phyloP scores from a whole-genome alignment of 1,139 yeast genomes.

The Blastobotrys indianensis region DNA sequence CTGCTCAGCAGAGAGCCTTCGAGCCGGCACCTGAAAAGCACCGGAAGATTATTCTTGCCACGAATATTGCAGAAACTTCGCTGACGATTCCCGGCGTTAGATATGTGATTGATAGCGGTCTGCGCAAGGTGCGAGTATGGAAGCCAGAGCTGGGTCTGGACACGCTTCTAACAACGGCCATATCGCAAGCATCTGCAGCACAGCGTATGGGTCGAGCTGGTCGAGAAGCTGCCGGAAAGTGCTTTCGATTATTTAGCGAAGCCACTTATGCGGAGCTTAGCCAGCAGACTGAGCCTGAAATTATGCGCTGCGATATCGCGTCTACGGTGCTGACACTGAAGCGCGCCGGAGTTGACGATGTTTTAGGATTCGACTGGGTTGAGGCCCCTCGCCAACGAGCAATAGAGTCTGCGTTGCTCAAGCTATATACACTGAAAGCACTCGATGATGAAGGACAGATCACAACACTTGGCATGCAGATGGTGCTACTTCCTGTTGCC shows the following conservation, averaged over 20 bases:
- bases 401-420: conserved; percentile 67
- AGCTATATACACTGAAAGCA: conserved; percentile 74
- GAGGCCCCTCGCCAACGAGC: conserved; percentile 84
- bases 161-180: conserved; percentile 82
- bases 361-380: conserved; percentile 85
- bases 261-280: conserved; percentile 56
- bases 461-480: conserved; percentile 69
- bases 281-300: conserved; percentile 86
- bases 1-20: conserved; percentile 74
- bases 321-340: conserved; percentile 81
- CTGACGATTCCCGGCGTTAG: conserved; percentile 94
- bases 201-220: conserved; percentile 99
- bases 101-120: conserved; percentile 87
- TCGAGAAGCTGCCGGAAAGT: conserved; percentile 89
- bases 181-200: conserved; percentile 89
- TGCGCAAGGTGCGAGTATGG: conserved; percentile 92
- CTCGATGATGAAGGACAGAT: conserved; percentile 69
- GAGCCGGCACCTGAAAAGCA: conserved; percentile 50
- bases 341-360: conserved; percentile 74
- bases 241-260: conserved; percentile 78
- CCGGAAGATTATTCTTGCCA: conserved; percentile 82
- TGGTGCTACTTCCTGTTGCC: conserved; percentile 84
- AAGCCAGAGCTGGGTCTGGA: conserved; percentile 87
- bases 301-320: conserved; percentile 76
- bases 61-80: conserved; percentile 96